A percentile compares a stretch with the other conserved stretches of the same genome.
Conservation (phyloP, 352 stramenopile species). For the Pythium phragmiticola region DNA sequence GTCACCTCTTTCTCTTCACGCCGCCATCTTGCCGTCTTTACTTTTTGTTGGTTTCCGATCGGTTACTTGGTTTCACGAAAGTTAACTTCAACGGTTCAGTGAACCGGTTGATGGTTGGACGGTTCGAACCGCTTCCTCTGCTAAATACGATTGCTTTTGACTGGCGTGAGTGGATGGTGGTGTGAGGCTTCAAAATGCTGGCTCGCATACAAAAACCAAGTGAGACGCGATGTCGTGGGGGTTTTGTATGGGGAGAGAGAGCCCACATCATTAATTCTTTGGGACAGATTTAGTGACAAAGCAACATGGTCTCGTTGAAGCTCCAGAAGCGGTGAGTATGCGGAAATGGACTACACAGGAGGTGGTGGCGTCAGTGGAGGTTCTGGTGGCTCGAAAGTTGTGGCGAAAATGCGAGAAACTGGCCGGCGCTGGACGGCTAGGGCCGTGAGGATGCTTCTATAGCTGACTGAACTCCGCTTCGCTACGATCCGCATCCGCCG, state of each 20-base stretch:
- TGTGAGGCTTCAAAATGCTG: constrained; percentile 4
- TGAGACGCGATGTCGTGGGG: neutral
- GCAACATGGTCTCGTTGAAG: constrained; percentile 89
- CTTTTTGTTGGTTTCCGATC: neutral
- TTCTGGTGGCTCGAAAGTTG: neutral
- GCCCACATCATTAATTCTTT: constrained; percentile 65
- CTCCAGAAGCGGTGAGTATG: constrained; percentile 86
- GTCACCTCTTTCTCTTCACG: neutral
- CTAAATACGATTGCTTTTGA: constrained; percentile 28
- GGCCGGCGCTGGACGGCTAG: neutral
- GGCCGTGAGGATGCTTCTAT: too few relatives aligned
- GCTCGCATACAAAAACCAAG: constrained; percentile 29
- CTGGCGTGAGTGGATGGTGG: constrained; percentile 28
- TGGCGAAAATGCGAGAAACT: neutral
- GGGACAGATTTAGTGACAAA: constrained; percentile 77
- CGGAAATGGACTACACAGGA: neutral
- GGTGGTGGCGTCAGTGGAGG: neutral
- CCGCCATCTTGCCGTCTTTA: neutral
- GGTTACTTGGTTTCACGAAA: constrained; percentile 10
- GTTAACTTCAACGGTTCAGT: constrained; percentile 16
- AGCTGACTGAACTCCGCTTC: too few relatives aligned
- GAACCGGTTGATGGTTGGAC: constrained; percentile 7
- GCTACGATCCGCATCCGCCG: too few relatives aligned
- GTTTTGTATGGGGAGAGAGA: constrained; percentile 4
- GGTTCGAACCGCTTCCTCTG: constrained; percentile 5